These are phyloP conservation scores for Amanita fuliginea DNA, from an alignment of 768 basidiomycete species.

Conservation along the genomic window DNA sequence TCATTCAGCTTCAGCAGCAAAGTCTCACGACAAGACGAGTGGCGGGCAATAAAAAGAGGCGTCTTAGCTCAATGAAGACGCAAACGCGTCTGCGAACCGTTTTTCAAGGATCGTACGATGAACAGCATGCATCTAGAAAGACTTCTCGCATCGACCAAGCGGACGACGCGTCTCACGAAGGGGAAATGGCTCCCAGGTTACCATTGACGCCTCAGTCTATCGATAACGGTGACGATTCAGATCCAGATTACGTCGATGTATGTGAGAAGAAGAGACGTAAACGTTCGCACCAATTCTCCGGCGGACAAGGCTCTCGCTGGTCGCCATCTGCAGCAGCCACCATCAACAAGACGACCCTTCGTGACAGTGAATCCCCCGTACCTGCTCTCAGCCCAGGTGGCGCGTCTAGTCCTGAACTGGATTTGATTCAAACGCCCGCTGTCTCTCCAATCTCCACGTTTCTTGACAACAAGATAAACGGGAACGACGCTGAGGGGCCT, in stretches of 20 bases:
- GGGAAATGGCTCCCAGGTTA: neutral
- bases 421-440: neutral
- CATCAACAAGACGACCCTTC: neutral
- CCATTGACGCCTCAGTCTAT: neutral
- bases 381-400: neutral
- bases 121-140: neutral
- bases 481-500: neutral
- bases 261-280: neutral
- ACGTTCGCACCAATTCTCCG: neutral
- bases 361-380: neutral
- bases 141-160: too few species aligned
- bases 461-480: neutral
- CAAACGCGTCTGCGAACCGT: neutral
- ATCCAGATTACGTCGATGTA: neutral
- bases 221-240: neutral
- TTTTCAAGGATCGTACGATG: slow-evolving; percentile 1
- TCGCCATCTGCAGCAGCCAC: neutral
- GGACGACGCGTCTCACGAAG: neutral
- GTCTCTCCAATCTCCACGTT: neutral
- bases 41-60: neutral
- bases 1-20: neutral
- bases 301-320: neutral
- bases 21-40: neutral
- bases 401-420: neutral
- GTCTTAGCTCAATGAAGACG: neutral